Evolutionary conservation across 2,329 filamentous ascomycete genomes (phyloP), one percentile per base, ranked within the genome.

Genomic region (Cladosporium sp.): DNA sequence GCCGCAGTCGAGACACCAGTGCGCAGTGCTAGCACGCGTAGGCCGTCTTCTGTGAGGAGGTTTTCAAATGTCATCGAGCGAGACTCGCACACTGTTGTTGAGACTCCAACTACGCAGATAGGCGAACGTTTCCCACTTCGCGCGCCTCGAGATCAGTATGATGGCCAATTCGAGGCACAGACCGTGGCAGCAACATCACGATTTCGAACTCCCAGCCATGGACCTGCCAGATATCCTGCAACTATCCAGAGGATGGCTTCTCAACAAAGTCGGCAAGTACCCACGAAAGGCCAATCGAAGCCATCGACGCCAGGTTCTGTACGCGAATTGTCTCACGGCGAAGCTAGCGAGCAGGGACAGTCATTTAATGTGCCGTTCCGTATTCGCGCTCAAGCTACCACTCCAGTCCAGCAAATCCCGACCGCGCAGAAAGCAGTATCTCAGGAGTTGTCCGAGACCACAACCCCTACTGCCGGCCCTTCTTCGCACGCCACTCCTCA

Each of bases 41-140:
- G 34, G 18, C 26, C n/a, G 15, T 57, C 61, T 26, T 38, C 49
- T 7, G 28, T n/a, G 18, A 64, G n/a, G 18, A 34, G 32, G 12
- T 34, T 36, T 18, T 24, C 36, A 30, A 12, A 18, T 15, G 10
- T 4, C 24, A 4, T 21, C 10, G 15, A n/a, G 15, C 30, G 14
- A 1, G 4, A 47, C 24, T 55, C 60, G 4, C 36, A 51, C 7
- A 11, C 28, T n/a, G 49, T 38, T 3, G 18, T 14, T 10, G 41
- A 55, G 18, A 47, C 61, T 1, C 51, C 61, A 12, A 58, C 47
- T 52, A 34, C 34, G 11, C 24, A 55, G 21, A 21, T 30, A 26
- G 55, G 57, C 11, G 68, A 69, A 44, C 65, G 67, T 24, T 69
- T 72, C 28, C 69, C 70, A 14, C 67, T 65, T 7, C 67, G 68